A percentile compares a stretch with the other conserved stretches of the same genome.
Evolutionary conservation across 176 grass and related monocot species (phyloP).

Genomic region (Rhynchospora pubera): DNA sequence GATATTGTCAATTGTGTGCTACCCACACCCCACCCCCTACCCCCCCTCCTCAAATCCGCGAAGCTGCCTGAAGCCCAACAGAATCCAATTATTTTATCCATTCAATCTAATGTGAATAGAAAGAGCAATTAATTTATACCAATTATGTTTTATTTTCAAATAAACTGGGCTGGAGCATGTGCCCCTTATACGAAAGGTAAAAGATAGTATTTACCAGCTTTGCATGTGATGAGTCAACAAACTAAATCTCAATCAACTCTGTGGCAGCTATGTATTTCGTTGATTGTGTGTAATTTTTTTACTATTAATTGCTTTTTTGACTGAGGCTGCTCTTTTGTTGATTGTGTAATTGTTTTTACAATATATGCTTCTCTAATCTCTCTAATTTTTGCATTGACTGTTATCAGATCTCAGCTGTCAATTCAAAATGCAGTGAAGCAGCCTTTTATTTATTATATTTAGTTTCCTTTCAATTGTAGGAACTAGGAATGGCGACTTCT

Average conservation of each 20-base stretch:
- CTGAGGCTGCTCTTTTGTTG: no score
- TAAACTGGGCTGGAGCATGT: conserved; percentile 5
- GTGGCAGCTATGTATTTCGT: background rate
- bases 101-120: background rate
- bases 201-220: background rate
- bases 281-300: background rate
- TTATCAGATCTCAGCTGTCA: background rate
- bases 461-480: no score
- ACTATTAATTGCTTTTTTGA: no score
- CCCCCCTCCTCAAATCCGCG: conserved; percentile 23
- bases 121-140: background rate
- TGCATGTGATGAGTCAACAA: background rate
- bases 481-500: background rate
- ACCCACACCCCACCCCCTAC: background rate
- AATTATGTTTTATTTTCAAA: conserved; percentile 26
- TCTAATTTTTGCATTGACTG: background rate
- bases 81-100: conserved; percentile 21
- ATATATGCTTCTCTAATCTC: background rate
- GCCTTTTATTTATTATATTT: conserved; percentile 6
- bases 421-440: background rate
- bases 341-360: no score
- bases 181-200: background rate
- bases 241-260: background rate
- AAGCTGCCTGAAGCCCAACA: conserved; percentile 43
- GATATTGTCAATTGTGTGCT: background rate